A percentile compares a stretch with the other conserved stretches of the same genome.
phyloP scores from a whole-genome alignment of 176 grass and related monocot species.

The Eragrostis curvula region DNA sequence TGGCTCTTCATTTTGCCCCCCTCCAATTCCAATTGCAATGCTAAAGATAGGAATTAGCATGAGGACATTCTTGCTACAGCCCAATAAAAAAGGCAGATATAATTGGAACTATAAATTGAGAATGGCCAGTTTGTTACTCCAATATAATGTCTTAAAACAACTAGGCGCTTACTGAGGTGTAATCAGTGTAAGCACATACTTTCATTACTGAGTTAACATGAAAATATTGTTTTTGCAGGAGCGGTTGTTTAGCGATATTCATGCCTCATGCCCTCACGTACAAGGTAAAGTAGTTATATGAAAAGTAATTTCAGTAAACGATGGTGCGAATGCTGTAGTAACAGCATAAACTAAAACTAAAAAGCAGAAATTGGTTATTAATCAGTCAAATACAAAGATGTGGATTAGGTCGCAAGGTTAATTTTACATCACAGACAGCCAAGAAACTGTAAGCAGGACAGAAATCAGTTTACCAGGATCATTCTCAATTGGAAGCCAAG shows the following conservation, averaged over 20 bases:
- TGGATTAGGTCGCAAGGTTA: not conserved
- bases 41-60: slow-evolving; percentile 10
- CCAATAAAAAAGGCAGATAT: not conserved
- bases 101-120: not conserved
- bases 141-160: slow-evolving; percentile 6
- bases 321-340: not conserved
- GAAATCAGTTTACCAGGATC: slow-evolving; percentile 64
- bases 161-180: not conserved
- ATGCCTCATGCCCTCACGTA: not conserved
- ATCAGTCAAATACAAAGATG: not conserved
- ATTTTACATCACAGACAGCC: not conserved
- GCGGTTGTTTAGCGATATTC: not conserved
- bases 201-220: not conserved
- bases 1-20: not conserved
- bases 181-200: not conserved
- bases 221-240: not conserved
- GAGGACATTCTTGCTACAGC: not conserved
- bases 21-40: slow-evolving; percentile 10
- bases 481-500: slow-evolving; percentile 76
- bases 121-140: not conserved
- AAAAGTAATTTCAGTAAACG: no score
- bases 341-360: not conserved
- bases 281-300: not conserved
- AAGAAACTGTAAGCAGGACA: not conserved
- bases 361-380: not conserved